Base-by-base conservation (phyloP, 2,329 filamentous ascomycete genomes). In the Fusarium longipes region DNA sequence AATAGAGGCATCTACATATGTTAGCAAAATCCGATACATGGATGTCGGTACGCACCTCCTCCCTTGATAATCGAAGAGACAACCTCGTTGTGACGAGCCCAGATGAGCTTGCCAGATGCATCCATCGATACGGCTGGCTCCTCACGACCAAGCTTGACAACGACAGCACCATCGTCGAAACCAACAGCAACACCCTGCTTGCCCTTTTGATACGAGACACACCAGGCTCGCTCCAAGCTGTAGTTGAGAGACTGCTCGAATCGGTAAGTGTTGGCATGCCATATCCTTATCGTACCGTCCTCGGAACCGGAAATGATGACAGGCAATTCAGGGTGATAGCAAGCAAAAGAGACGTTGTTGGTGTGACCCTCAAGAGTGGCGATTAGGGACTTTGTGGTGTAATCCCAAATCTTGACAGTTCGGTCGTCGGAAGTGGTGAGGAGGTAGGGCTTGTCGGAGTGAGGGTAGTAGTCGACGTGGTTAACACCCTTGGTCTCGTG, bases 91-190 rank as follows among this genome's bases (percentile, higher is more conserved):
- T 98, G 95, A 72, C 91, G 89, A 29, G 96, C 94, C 92, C 93
- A 98, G 67, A 99, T 93, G 64, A 99, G 85, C 83, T 99, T 99
- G 77, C 96, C 96, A 38, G 93, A 96, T 29, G 88, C 84, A 75
- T 99, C 96, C 96, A 99, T 99, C 14, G 93, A 97, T 18, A 98
- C 95, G 29, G 96, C 96, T 3, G 96, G 96, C 81, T 98, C 95
- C 79, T 99, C 96, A 65, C 96, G 89, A 71, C 96, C 96, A 84
- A 99, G 94, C 81, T 97, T 98, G 58, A 99, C 92, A 42, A 99
- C 96, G 5, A 99, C 95, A 6, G 95, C 95, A 78, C 96, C 96
- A 80, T 99, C 96, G 68, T 99, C 96, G 77, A 97, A 99, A 79
- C 96, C 96, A 73, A 98, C 92, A 8, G 95, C 96, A 69, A 99